Evolutionary conservation across 116 monocot genomes (phyloP).

Genomic region (Phalaenopsis hybrid): DNA sequence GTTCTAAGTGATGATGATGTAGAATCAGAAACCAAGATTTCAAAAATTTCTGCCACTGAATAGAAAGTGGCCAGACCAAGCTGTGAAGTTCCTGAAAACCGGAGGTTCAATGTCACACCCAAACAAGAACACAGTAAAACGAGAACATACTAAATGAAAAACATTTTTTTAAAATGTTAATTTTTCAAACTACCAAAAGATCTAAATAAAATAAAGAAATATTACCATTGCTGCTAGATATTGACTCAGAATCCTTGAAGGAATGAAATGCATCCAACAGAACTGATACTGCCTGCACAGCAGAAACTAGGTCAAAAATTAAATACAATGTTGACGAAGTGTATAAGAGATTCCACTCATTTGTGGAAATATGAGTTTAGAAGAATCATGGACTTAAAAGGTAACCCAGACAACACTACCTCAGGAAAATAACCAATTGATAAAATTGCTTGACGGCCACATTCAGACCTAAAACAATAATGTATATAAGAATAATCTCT

Average conservation of each 20-base stretch:
- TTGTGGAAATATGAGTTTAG: neutral
- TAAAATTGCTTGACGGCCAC: slow-evolving; percentile 86
- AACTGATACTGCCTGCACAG: slow-evolving; percentile 40
- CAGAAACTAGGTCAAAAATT: slow-evolving; percentile 7
- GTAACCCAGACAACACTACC: slow-evolving; percentile 31
- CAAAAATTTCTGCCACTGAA: slow-evolving; percentile 89
- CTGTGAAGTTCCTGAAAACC: slow-evolving; percentile 53
- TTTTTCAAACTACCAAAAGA: neutral
- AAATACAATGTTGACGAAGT: neutral
- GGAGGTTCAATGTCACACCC: neutral
- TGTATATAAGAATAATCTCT: neutral
- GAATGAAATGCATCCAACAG: slow-evolving; percentile 65
- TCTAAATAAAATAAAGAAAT: slow-evolving; percentile 4
- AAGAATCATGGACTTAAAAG: neutral
- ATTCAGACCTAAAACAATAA: slow-evolving; percentile 61
- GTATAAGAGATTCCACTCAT: slow-evolving; percentile 1
- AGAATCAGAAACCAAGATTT: slow-evolving; percentile 86
- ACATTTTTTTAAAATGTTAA: neutral
- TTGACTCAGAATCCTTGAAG: slow-evolving; percentile 59
- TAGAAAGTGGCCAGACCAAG: slow-evolving; percentile 76
- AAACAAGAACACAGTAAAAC: neutral
- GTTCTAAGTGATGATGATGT: slow-evolving; percentile 67
- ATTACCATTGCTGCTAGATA: slow-evolving; percentile 36
- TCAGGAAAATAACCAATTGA: slow-evolving; percentile 64
- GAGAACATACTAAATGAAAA: neutral